Base-by-base conservation (phyloP, 1,139 yeast species). In the Yamadazyma blattariae region DNA sequence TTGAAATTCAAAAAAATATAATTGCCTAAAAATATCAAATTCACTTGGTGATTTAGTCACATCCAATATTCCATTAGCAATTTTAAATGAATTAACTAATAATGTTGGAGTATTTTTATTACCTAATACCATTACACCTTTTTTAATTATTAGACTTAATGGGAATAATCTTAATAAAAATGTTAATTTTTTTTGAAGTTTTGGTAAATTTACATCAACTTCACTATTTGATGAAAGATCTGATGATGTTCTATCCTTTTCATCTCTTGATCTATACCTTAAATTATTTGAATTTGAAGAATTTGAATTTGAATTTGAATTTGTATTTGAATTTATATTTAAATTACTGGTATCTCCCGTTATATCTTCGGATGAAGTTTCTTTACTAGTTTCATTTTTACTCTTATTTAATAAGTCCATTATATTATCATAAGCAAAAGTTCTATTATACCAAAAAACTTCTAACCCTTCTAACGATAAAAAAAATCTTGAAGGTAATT, bases 81-180 rank as follows among this genome's bases (percentile, higher is more conserved):
- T 51, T 7, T 72, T 67, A 49, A 72, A 83, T 8, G 88, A 79
- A 5, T 74, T 64, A 2, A 88, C 79, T 31, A 85, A 45, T 10
- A 92, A 61, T 1, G 90, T 77, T 1, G 95, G 85, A 0, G 96
- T 88, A 10, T 77, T 71, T 37, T 74, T 67, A 56, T 89, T 90
- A 7, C 98, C 98, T 24, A 88, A 51, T 1, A 88, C 82, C 24
- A 87, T 40, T 0, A 95, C 84, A 1, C 92, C 90, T 38, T 77
- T 82, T 32, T 69, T 73, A n/a, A 85, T 61, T 18, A 64, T 60
- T 4, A 83, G 37, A 27, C 75, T 74, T 1, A 86, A 45, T 0
- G 96, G 96, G 20, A 83, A 55, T 6, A 77, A 41, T 21, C 64
- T 60, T 25, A 71, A 49, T 19, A 78, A 22, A 17, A 26, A 30